Conservation (phyloP, 179 eudicot genomes). For the Camellia oleifera region DNA sequence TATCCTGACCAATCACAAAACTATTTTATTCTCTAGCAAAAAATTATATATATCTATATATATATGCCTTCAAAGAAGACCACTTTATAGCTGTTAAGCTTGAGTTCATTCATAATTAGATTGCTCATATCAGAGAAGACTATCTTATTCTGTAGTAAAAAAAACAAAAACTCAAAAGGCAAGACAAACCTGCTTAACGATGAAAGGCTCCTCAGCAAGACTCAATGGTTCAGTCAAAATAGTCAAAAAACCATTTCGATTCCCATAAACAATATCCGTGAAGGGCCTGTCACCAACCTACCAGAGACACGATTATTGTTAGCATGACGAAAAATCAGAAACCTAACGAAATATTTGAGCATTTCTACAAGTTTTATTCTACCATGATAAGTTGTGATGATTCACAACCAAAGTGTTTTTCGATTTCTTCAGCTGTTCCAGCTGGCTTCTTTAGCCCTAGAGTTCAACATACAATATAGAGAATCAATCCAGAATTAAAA, state of each 20-base stretch:
- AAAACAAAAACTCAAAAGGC: background rate
- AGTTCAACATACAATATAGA: background rate
- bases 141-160: background rate
- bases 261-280: conserved; percentile 76
- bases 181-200: conserved; percentile 57
- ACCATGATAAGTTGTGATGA: conserved; percentile 58
- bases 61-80: too few species aligned
- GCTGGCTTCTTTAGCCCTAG: conserved; percentile 71
- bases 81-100: too few species aligned
- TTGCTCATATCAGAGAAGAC: background rate
- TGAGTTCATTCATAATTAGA: background rate
- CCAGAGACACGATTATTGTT: background rate
- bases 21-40: too few species aligned
- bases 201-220: conserved; percentile 56
- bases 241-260: conserved; percentile 72
- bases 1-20: too few species aligned
- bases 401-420: conserved; percentile 62
- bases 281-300: conserved; percentile 77
- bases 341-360: background rate
- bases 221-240: conserved; percentile 60
- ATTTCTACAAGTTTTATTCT: conserved; percentile 1
- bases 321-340: background rate
- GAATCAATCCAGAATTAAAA: conserved; percentile 1
- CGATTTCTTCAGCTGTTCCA: conserved; percentile 72
- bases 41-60: too few species aligned